Base-by-base conservation (phyloP, 192 early-diverging fungal species). In the Backusella morwellensis region DNA sequence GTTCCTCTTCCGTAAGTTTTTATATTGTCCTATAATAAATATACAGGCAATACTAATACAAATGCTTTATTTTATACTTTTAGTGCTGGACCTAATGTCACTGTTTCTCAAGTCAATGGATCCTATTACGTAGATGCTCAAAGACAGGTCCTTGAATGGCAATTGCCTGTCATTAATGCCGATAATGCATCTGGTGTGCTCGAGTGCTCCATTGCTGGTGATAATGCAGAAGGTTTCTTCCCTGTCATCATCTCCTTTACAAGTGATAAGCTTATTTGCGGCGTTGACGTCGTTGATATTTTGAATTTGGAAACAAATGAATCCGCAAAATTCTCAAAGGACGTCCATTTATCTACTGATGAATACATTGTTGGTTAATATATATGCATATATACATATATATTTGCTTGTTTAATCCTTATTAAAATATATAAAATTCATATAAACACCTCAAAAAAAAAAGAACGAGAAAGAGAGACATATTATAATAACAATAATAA, bases 1-100 rank as follows among this genome's bases (percentile, higher is more conserved):
- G 94, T 99, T 81, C 96, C 98, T 9, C 88, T 96, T 72, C 93
- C 95, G 85, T 91, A 88, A 87, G 90, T 86, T n/a, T 50, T 34
- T 29, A 21, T 1, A 1, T 26, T 26, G 17, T 59, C 19, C 1
- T 23, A 7, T 54, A n/a, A 50, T 19, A 50, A n/a, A 50, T 19
- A 6, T 12, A n/a, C 47, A 50, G 21, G 15, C 6, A 4, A 50
- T 50, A n/a, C 47, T 77, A 89, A 89, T 95, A 32, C 32, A 32
- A 32, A 32, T 40, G 38, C 11, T 40, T 11, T 40, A 70, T 1
- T n/a, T 72, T 72, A 29, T 8, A 52, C 42, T 35, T 36, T 38
- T 72, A 59, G 35, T 56, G 35, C 47, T 50, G 41, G 77, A 52
- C 34, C 35, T 19, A 70, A 67, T 54, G 96, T 95, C 4, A 91